A percentile compares a stretch with the other conserved stretches of the same genome.
phyloP scores from a whole-genome alignment of 2,329 filamentous ascomycete genomes.

The Ophiostoma tasmaniense region DNA sequence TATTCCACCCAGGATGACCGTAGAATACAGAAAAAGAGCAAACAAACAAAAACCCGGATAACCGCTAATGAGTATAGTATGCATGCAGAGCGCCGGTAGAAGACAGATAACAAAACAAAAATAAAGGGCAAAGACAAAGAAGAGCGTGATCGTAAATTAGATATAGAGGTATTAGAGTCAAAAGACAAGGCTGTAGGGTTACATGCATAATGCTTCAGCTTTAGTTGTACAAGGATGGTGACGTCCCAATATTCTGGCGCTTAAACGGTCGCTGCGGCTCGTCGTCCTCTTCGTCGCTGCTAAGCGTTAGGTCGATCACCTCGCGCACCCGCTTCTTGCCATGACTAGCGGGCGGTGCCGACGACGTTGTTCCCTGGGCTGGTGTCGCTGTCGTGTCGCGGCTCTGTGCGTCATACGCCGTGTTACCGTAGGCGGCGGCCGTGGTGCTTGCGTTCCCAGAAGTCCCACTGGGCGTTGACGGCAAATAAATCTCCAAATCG shows the following conservation, averaged over 20 bases:
- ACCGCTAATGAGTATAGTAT: background rate
- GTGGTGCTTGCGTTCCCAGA: slow-evolving; percentile 20
- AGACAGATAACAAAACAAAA: background rate
- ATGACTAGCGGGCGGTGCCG: background rate
- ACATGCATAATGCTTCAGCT: background rate
- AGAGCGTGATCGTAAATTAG: background rate
- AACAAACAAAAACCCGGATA: background rate
- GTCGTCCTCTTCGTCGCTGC: slow-evolving; percentile 41
- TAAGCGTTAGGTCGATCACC: slow-evolving; percentile 52
- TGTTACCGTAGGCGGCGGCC: slow-evolving; percentile 21
- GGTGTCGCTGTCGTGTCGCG: slow-evolving; percentile 15
- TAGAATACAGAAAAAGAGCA: background rate
- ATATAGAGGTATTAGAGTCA: background rate
- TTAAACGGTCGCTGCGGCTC: slow-evolving; percentile 38
- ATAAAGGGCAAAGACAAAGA: background rate
- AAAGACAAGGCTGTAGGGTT: background rate
- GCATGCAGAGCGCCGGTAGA: background rate
- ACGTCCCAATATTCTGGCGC: slow-evolving; percentile 30
- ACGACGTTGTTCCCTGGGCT: background rate
- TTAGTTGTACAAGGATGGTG: background rate
- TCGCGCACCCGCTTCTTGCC: slow-evolving; percentile 43
- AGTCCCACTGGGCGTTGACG: background rate
- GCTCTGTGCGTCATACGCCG: background rate
- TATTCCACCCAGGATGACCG: background rate
- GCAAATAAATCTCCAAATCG: slow-evolving; percentile 12